Evolutionary conservation across 2,329 filamentous ascomycete species (phyloP), one percentile per base, ranked within the genome.

Genomic region (Diplodia scrobiculata): DNA sequence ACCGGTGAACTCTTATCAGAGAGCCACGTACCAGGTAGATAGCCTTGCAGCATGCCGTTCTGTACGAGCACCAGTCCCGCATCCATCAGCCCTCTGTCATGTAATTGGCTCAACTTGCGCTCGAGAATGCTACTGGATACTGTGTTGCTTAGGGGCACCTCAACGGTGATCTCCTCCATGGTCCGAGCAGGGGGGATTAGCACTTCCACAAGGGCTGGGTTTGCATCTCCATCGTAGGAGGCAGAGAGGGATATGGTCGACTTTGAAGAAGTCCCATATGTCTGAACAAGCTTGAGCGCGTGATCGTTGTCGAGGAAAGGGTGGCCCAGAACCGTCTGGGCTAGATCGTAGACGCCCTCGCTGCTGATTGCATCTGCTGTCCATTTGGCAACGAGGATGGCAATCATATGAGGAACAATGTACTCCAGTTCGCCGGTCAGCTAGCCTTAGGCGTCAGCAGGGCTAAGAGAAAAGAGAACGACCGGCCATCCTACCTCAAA

Each of bases 361-460:
- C 74, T 73, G 54, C 81, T 82, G 19, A 87, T 77, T 2, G 79
- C 77, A 71, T 87, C 84, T 0, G 84, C 84, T 5, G 83, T 79
- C 84, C 84, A 87, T 73, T 87, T 87, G 0, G 84, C 83, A 0
- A 85, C 80, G 5, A 87, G 77, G 66, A 87, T 87, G 6, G 84
- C 84, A 25, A 86, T 79, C 84, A 86, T 87, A 68, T 85, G 82
- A 11, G 85, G 84, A 0, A 86, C 76, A 10, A 84, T 80, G 72
- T 85, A 86, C 67, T 84, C 81, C 7, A 86, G 79, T 69, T 86
- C 84, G 47, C 85, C 84, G 0, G 84, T 87, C 7, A 87, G 78
- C 72, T 77, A 25, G 7, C 21, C 32, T 25, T n/a, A 14, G 45
- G 10, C n/a, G 45, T 48, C 32, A 63, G 55, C 29, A 38, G 21